A percentile compares a stretch with the other conserved stretches of the same genome.
These are phyloP conservation scores for Porcisia hertigi DNA, from an alignment of 208 protist species.

Conservation along the genomic window DNA sequence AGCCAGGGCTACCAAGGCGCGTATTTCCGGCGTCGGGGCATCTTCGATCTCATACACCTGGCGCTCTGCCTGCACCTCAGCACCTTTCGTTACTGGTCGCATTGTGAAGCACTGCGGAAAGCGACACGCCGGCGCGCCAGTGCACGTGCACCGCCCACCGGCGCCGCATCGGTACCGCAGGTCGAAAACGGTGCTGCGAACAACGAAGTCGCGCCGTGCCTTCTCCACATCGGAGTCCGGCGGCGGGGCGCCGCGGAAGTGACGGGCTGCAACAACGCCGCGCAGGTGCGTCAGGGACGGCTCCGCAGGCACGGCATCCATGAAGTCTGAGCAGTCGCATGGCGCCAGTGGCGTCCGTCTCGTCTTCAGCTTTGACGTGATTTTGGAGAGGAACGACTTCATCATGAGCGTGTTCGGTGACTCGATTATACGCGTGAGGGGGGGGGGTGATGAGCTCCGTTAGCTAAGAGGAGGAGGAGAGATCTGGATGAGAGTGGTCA, in stretches of 20 bases:
- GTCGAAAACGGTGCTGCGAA: constrained; percentile 70
- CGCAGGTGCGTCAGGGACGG: constrained; percentile 45
- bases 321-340: constrained; percentile 72
- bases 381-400: constrained; percentile 68
- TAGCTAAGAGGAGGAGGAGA: constrained; percentile 8
- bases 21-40: constrained; percentile 50
- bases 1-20: constrained; percentile 49
- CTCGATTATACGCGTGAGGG: not conserved
- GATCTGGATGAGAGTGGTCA: not conserved
- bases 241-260: constrained; percentile 26
- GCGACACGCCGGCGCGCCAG: constrained; percentile 49
- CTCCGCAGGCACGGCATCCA: constrained; percentile 37
- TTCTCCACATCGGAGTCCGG: constrained; percentile 24
- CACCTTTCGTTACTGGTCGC: constrained; percentile 76
- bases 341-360: constrained; percentile 46
- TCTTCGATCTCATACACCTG: constrained; percentile 63
- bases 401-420: constrained; percentile 22
- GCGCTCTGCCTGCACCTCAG: constrained; percentile 67
- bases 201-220: constrained; percentile 35
- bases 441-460: not conserved
- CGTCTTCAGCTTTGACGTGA: constrained; percentile 44
- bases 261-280: constrained; percentile 45
- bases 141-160: constrained; percentile 69
- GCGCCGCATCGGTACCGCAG: constrained; percentile 75
- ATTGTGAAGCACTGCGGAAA: constrained; percentile 76